These are phyloP conservation scores for Penicillium canariense DNA, from an alignment of 495 filamentous ascomycete species.

Conservation along the genomic window DNA sequence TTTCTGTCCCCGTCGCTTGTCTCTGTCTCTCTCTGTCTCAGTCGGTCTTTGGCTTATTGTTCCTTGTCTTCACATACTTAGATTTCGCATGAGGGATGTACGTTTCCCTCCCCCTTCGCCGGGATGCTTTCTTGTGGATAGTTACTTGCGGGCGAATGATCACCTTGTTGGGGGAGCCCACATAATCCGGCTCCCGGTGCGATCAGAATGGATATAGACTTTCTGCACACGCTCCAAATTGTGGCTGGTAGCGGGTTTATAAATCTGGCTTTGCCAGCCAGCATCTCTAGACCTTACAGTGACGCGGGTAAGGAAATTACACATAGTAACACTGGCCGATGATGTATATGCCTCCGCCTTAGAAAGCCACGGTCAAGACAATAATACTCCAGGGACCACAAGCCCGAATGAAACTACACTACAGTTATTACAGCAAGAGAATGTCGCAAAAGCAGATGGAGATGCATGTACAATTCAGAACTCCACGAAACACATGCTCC, in stretches of 20 bases:
- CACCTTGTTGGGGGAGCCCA: neutral
- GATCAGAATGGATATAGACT: constrained; percentile 14
- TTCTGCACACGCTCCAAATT: neutral
- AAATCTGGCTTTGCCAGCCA: neutral
- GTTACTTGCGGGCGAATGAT: constrained; percentile 7
- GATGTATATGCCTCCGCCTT: no score
- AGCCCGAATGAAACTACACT: no score
- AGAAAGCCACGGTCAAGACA: no score
- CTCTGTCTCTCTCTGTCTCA: neutral
- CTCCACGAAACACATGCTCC: neutral
- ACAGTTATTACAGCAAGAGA: neutral
- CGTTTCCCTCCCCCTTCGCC: neutral
- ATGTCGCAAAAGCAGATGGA: neutral
- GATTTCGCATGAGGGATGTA: constrained; percentile 8
- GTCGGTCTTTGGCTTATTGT: neutral
- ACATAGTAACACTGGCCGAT: no score
- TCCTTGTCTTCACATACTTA: constrained; percentile 20
- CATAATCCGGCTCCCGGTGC: neutral
- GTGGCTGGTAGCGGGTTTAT: neutral
- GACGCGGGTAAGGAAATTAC: no score
- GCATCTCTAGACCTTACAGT: no score
- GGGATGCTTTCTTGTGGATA: constrained; percentile 13
- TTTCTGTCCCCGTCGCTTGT: neutral
- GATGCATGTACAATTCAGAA: constrained; percentile 2
- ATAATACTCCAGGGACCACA: no score